Conservation (phyloP, 805 yeast species). For the Zygosaccharomyces siamensis region DNA sequence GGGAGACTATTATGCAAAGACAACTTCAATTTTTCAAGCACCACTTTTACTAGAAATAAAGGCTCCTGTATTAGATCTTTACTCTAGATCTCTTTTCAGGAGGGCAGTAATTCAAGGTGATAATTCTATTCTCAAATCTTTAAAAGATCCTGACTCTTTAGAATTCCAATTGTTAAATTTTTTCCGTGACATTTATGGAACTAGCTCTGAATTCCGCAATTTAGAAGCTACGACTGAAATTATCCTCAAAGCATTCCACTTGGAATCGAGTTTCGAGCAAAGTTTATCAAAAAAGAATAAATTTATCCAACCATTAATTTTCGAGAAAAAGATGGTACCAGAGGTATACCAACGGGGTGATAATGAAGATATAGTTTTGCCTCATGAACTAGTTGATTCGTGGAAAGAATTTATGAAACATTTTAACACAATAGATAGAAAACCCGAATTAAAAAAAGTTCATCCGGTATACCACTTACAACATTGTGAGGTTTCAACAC, state of each 20-base stretch:
- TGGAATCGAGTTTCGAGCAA: conserved; percentile 4
- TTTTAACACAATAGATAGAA: conserved; percentile 10
- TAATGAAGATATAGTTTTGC: conserved; percentile 13
- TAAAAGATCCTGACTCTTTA: conserved; percentile 2
- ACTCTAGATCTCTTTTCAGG: conserved; percentile 15
- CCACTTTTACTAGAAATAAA: conserved; percentile 7
- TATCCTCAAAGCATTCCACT: conserved; percentile 4
- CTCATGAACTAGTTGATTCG: conserved; percentile 14
- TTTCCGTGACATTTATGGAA: conserved; percentile 5
- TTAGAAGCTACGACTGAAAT: conserved; percentile 6
- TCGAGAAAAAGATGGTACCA: conserved; percentile 25
- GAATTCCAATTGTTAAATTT: conserved; percentile 7
- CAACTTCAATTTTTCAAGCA: conserved; percentile 2
- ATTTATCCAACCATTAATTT: conserved; percentile 16
- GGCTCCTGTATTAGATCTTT: conserved; percentile 10
- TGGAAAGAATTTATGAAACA: conserved; percentile 18
- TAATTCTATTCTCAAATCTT: not conserved
- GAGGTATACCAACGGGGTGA: conserved; percentile 11
- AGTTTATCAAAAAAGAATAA: not conserved
- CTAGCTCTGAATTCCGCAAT: conserved; percentile 8
- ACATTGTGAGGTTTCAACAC: conserved; percentile 28
- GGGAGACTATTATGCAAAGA: not conserved
- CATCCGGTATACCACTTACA: conserved; percentile 25
- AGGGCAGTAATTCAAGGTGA: conserved; percentile 16
- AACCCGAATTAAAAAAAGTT: conserved; percentile 17